phyloP scores from a whole-genome alignment of 306 rosid genomes.

The Sophora flavescens region DNA sequence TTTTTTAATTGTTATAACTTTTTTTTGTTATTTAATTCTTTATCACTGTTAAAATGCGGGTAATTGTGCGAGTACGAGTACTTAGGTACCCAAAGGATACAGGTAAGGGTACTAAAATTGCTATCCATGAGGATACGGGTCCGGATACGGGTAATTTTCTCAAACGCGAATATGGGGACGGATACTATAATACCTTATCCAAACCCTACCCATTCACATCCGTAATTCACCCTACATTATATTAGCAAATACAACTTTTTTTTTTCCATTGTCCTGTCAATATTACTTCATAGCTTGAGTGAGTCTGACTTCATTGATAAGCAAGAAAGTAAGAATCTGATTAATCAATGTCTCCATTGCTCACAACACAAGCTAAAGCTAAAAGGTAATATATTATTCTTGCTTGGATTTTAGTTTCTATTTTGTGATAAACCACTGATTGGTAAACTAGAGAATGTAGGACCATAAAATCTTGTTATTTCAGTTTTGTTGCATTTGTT shows the following conservation, averaged over 20 bases:
- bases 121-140: no score
- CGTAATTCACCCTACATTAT: no score
- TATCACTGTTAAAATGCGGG: no score
- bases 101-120: no score
- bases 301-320: background rate
- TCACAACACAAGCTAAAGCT: background rate
- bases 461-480: background rate
- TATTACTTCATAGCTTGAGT: background rate
- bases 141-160: no score
- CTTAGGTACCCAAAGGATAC: no score
- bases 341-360: background rate
- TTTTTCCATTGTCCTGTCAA: background rate
- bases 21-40: no score
- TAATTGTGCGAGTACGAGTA: no score
- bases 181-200: no score
- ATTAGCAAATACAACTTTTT: background rate
- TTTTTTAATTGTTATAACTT: no score
- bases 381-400: background rate
- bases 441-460: background rate
- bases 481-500: background rate
- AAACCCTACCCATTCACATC: no score
- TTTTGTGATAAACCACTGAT: background rate
- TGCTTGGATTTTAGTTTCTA: background rate
- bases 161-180: no score
- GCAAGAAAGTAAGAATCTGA: slow-evolving; percentile 35